Percentiles rank a stretch among this genome's conserved stretches.
Evolutionary conservation across 1,284 basidiomycete genomes (phyloP).

Genomic region (Ceratobasidium sp.): DNA sequence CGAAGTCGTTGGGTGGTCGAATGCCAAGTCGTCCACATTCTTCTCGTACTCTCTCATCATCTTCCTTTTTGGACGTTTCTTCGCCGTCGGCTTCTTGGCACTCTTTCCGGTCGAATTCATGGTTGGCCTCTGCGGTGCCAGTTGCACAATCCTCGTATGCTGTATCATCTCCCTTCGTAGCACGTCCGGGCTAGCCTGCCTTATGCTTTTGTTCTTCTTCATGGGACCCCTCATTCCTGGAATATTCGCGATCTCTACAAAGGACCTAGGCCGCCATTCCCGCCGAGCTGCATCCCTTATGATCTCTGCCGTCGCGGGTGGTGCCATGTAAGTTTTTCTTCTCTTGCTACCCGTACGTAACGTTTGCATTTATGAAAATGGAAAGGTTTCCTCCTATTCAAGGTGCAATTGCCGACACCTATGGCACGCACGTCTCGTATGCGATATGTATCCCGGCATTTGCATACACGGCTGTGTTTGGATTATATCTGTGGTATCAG

Average conservation of each 20-base stretch:
- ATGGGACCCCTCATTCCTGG: conserved; percentile 49
- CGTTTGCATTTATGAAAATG: too few species aligned
- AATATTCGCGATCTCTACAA: conserved; percentile 58
- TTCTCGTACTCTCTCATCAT: conserved; percentile 57
- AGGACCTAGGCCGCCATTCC: conserved; percentile 57
- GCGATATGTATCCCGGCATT: conserved; percentile 2
- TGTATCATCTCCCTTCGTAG: not conserved
- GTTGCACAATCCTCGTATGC: not conserved
- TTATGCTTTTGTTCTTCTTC: not conserved
- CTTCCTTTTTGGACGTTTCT: conserved; percentile 51
- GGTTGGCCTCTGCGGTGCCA: not conserved
- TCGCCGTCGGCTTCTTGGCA: conserved; percentile 57
- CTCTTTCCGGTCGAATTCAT: conserved; percentile 45
- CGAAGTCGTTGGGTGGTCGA: conserved; percentile 54
- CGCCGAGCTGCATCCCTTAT: conserved; percentile 57
- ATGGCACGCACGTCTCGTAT: not conserved
- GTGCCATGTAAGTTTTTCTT: too few species aligned
- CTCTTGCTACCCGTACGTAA: too few species aligned
- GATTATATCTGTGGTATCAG: not conserved
- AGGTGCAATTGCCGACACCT: conserved; percentile 57
- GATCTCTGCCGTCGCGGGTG: conserved; percentile 57
- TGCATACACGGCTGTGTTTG: not conserved
- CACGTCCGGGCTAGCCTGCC: not conserved
- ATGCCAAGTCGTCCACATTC: conserved; percentile 55
- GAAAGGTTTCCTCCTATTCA: conserved; percentile 60